Percentiles rank a stretch among this genome's conserved stretches.
Evolutionary conservation across 75 land plant genomes (phyloP).

Genomic region (Cryptomeria japonica): DNA sequence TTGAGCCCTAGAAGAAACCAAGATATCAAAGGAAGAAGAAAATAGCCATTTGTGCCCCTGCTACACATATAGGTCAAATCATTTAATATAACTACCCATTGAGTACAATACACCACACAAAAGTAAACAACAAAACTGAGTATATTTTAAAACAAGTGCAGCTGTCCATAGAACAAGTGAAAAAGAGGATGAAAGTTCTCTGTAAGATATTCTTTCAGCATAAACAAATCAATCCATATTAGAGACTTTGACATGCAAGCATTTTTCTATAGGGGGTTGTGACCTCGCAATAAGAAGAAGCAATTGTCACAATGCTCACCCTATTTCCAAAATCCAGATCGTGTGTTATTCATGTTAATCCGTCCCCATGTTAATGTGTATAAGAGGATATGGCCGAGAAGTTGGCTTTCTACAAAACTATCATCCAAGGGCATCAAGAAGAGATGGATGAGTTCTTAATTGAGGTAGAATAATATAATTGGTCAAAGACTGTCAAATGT

Average conservation of each 20-base stretch:
- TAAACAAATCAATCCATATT: neutral
- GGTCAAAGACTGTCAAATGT: neutral
- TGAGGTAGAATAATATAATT: neutral
- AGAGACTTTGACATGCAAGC: neutral
- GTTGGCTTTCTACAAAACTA: neutral
- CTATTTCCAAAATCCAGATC: neutral
- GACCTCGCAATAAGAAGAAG: neutral
- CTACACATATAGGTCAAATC: neutral
- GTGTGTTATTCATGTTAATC: neutral
- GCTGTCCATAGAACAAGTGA: neutral
- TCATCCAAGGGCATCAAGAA: neutral
- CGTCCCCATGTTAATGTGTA: neutral
- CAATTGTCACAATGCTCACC: neutral
- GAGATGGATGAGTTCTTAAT: neutral
- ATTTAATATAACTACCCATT: neutral
- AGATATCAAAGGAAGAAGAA: neutral
- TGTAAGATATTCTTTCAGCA: neutral
- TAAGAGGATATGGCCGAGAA: neutral
- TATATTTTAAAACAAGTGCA: neutral
- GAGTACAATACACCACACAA: neutral
- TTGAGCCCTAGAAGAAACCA: neutral
- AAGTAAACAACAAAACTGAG: neutral
- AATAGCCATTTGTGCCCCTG: neutral
- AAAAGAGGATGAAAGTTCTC: neutral
- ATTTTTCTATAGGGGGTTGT: neutral